phyloP scores from a whole-genome alignment of 129 eudicot genomes.

The Centaurea solstitialis region DNA sequence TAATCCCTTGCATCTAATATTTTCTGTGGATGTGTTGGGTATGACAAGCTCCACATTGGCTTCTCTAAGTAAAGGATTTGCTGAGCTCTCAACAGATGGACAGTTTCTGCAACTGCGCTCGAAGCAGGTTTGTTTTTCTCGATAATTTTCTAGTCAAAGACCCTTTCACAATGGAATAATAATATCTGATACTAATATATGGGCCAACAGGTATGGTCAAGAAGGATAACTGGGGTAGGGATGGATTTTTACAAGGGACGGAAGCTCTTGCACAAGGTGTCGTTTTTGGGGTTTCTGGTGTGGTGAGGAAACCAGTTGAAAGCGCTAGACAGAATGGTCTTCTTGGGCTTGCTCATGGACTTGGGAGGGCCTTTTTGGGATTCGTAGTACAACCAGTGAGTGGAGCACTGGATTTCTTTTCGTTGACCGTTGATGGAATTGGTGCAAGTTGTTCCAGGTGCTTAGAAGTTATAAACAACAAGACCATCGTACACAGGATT shows the following conservation, averaged over 20 bases:
- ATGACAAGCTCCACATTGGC: conserved; percentile 98
- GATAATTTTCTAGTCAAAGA: background rate
- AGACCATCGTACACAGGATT: conserved; percentile 59
- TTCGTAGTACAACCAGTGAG: conserved; percentile 91
- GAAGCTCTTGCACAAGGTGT: conserved; percentile 99
- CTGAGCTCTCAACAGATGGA: conserved; percentile 97
- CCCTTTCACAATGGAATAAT: background rate
- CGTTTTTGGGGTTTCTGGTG: conserved; percentile 97
- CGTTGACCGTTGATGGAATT: conserved; percentile 92
- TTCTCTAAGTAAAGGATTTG: conserved; percentile 93
- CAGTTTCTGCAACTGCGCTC: conserved; percentile 94
- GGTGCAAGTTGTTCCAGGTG: conserved; percentile 98
- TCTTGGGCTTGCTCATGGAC: conserved; percentile 97
- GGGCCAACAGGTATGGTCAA: conserved; percentile 81
- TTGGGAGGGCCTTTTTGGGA: conserved; percentile 89
- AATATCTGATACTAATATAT: background rate
- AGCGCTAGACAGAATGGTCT: conserved; percentile 95
- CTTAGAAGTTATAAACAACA: conserved; percentile 76
- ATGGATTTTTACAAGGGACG: conserved; percentile 92
- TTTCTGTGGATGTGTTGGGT: conserved; percentile 93
- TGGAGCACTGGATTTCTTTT: conserved; percentile 95
- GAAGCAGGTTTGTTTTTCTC: conserved; percentile 61
- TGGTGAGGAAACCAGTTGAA: conserved; percentile 85
- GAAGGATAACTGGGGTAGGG: conserved; percentile 94
- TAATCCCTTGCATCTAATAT: conserved; percentile 86